These are phyloP conservation scores for Colletotrichum theobromicola DNA, from an alignment of 2,329 filamentous ascomycete species.

Conservation along the genomic window DNA sequence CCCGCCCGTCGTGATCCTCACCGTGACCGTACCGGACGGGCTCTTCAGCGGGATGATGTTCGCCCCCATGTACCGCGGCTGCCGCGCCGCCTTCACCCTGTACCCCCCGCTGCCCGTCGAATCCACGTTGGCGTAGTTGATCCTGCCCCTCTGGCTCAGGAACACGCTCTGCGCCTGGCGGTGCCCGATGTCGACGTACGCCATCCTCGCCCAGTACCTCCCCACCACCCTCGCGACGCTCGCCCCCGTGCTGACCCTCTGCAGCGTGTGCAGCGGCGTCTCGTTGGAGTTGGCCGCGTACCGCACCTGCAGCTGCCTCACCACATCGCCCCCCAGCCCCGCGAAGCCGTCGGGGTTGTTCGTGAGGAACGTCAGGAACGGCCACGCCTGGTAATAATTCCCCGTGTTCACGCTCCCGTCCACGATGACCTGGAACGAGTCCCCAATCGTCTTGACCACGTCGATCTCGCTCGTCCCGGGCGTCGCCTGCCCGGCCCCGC, in stretches of 20 bases:
- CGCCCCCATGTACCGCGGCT: constrained; percentile 54
- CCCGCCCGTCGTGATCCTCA: constrained; percentile 36
- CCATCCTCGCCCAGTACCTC: constrained; percentile 58
- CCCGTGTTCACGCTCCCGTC: constrained; percentile 45
- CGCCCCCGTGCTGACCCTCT: constrained; percentile 38
- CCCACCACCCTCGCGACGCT: constrained; percentile 47
- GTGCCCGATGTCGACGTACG: constrained; percentile 55
- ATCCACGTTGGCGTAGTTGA: constrained; percentile 50
- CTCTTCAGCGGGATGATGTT: constrained; percentile 51
- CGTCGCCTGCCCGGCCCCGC: constrained; percentile 32
- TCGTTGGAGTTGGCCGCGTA: constrained; percentile 51
- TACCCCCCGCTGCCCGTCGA: constrained; percentile 36
- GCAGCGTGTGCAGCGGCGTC: constrained; percentile 52
- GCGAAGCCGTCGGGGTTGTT: constrained; percentile 50
- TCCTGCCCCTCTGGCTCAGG: constrained; percentile 32
- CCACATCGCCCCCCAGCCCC: constrained; percentile 43
- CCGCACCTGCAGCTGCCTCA: constrained; percentile 46
- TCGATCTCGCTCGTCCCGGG: constrained; percentile 37
- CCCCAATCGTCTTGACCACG: constrained; percentile 47
- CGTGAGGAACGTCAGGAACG: constrained; percentile 52
- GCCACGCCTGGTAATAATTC: constrained; percentile 59
- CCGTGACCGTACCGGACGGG: constrained; percentile 32
- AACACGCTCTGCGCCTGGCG: constrained; percentile 42
- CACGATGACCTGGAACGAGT: constrained; percentile 52
- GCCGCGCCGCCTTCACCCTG: constrained; percentile 43